These are phyloP conservation scores for Prunus persica DNA, from an alignment of 306 rosid species.

Conservation along the genomic window Prunus_persica_NCBIv2 NC_034009.1:10650001-10650500, in stretches of 20 bases:
- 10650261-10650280: too few relatives aligned
- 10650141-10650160: rapidly evolving
- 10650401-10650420: neutral
- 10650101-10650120: neutral
- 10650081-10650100: neutral
- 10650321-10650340: rapidly evolving
- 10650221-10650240: too few relatives aligned
- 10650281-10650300: too few relatives aligned
- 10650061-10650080: neutral
- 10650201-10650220: neutral
- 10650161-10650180: neutral
- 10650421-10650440: neutral
- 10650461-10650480: neutral
- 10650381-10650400: neutral
- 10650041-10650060: neutral
- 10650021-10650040: neutral
- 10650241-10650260: too few relatives aligned
- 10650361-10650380: neutral
- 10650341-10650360: too few relatives aligned
- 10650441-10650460: neutral
- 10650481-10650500: neutral
- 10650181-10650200: neutral
- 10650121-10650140: neutral
- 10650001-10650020: neutral
- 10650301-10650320: rapidly evolving